These are phyloP conservation scores for Malus hybrid DNA, from an alignment of 331 rosid genomes.

Conservation along the genomic window DNA sequence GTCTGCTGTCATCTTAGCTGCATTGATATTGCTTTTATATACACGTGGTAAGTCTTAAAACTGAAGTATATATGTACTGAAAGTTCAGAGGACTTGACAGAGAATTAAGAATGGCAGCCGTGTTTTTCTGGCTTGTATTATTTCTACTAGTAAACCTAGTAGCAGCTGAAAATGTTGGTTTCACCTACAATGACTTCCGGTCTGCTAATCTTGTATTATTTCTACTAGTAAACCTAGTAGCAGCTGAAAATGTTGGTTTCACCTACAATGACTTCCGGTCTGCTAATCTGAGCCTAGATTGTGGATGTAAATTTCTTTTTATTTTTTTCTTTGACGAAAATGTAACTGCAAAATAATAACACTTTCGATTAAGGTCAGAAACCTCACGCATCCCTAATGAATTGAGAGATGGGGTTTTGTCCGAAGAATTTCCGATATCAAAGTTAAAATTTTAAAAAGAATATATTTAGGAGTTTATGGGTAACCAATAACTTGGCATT, in stretches of 20 bases:
- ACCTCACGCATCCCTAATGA: too few relatives aligned
- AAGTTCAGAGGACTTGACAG: background rate
- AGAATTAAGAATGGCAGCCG: background rate
- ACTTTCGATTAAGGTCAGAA: too few relatives aligned
- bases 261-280: slow-evolving; percentile 19
- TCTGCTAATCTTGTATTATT: slow-evolving; percentile 1
- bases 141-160: slow-evolving; percentile 4
- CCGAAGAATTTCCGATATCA: fast-evolving
- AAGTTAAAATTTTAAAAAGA: too few relatives aligned
- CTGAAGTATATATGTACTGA: background rate
- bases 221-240: slow-evolving; percentile 2
- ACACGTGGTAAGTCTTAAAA: background rate
- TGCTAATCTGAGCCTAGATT: background rate
- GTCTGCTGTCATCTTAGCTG: background rate
- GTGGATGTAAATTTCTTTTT: too few relatives aligned
- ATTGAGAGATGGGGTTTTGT: too few relatives aligned
- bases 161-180: background rate
- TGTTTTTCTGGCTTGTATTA: slow-evolving; percentile 20
- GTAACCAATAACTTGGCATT: too few relatives aligned
- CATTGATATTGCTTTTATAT: background rate
- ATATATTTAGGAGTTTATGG: too few relatives aligned
- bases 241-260: slow-evolving; percentile 2
- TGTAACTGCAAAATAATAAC: too few relatives aligned
- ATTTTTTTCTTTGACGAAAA: too few relatives aligned
- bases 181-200: slow-evolving; percentile 22